phyloP scores from a whole-genome alignment of 371 early-diverging fungal genomes.

The Mucor mucedo region DNA sequence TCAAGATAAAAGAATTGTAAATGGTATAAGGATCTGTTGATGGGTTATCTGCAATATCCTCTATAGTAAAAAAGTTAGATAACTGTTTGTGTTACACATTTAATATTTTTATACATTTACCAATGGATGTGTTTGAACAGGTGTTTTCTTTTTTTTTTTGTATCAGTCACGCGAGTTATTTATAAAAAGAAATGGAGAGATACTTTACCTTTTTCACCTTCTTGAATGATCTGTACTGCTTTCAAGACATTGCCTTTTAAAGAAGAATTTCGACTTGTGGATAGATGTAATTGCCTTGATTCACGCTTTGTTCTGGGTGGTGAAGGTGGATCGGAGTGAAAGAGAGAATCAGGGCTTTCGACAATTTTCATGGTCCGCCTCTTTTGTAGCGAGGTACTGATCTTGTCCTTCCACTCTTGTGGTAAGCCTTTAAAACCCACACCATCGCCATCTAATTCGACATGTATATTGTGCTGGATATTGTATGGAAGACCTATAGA shows the following conservation, averaged over 20 bases:
- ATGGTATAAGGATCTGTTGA: slow-evolving; percentile 38
- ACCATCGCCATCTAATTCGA: slow-evolving; percentile 43
- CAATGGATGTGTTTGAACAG: slow-evolving; percentile 6
- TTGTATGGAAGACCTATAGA: slow-evolving; percentile 52
- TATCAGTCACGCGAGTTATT: too few relatives aligned
- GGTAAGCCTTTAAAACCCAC: slow-evolving; percentile 53
- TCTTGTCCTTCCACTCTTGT: slow-evolving; percentile 41
- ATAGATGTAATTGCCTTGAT: not conserved
- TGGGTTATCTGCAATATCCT: slow-evolving; percentile 27
- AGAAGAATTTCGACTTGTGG: not conserved
- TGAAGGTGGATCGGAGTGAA: not conserved
- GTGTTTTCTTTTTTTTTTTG: not conserved
- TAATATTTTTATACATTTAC: not conserved
- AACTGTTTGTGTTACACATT: slow-evolving; percentile 12
- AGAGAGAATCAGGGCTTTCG: slow-evolving; percentile 11
- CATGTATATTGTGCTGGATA: slow-evolving; percentile 56
- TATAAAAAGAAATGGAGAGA: not conserved
- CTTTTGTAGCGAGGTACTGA: not conserved
- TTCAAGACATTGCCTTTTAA: slow-evolving; percentile 2
- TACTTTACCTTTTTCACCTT: slow-evolving; percentile 6
- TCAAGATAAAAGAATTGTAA: slow-evolving; percentile 48
- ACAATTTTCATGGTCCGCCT: slow-evolving; percentile 14
- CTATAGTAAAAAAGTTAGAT: not conserved
- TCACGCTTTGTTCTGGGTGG: not conserved
- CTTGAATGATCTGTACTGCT: slow-evolving; percentile 14